Evolutionary conservation across 345 rosid species (phyloP), one percentile per base, ranked within the genome.

Genomic region (Clausena lansium): DNA sequence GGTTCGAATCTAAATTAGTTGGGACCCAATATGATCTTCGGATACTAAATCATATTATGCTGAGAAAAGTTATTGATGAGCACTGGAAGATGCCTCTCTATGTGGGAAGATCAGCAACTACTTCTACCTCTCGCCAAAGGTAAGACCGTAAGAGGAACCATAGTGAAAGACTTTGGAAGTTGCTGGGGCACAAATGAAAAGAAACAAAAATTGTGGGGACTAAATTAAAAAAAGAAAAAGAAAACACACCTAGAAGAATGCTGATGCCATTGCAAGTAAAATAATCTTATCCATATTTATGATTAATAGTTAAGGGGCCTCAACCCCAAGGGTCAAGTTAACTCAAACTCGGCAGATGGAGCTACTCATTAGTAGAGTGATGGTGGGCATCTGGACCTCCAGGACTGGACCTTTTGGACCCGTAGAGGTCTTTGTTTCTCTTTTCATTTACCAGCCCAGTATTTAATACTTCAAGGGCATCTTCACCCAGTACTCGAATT

Each of bases 331-430:
- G 17, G 50, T 45, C 17, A 45, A 13, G 32, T n/a, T n/a, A n/a
- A n/a, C 47, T 41, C 47, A 10, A 41, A 41, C 47, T 41, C 14
- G 15, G 8, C 10, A 15, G 22, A 52, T 52, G 57, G 22, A 52
- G 57, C 81, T 82, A 82, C 50, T 70, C 57, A 6, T 77, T 79
- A 32, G 17, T 64, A 7, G 39, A 79, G 74, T 87, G 94, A 74
- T 91, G 93, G 0, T 83, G 87, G 1, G 87, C 80, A 70, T 86
- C 89, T 33, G 91, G 89, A 10, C 94, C 92, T 14, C 89, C 92
- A 0, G 94, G 91, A 64, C 90, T 86, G 3, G 36, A 28, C 41
- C 89, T 73, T 78, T 83, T 83, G 41, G 85, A 73, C 10, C 41
- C 76, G 20, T 39, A 30, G 7, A 68, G 60, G n/a, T 47, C 30